phyloP scores from a whole-genome alignment of 495 filamentous ascomycete genomes.

The Trichoderma gamsii region DNA sequence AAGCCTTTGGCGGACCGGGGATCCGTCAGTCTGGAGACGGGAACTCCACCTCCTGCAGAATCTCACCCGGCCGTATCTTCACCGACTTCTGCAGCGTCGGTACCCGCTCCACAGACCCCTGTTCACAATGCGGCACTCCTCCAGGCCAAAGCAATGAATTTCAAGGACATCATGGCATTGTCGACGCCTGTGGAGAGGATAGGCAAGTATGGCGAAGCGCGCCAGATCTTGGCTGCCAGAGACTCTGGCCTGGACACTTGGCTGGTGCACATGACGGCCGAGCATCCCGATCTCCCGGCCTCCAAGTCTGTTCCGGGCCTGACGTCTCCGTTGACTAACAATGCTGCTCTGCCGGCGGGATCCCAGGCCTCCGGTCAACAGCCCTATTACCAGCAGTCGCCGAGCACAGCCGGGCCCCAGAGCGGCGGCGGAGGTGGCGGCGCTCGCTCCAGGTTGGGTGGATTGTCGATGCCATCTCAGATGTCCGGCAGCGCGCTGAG shows the following conservation, averaged over 20 bases:
- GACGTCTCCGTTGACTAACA: background rate
- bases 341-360: slow-evolving; percentile 4
- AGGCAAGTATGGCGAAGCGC: slow-evolving; percentile 59
- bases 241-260: slow-evolving; percentile 72
- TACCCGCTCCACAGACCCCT: slow-evolving; percentile 4
- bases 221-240: slow-evolving; percentile 60
- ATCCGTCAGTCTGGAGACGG: slow-evolving; percentile 26
- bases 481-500: slow-evolving; percentile 27
- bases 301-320: slow-evolving; percentile 24
- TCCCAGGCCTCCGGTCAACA: slow-evolving; percentile 30
- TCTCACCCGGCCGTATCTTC: slow-evolving; percentile 34
- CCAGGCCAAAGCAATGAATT: slow-evolving; percentile 46
- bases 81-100: slow-evolving; percentile 4
- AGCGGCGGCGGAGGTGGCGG: slow-evolving; percentile 16
- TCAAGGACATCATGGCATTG: slow-evolving; percentile 67
- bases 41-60: slow-evolving; percentile 28
- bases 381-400: slow-evolving; percentile 46
- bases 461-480: slow-evolving; percentile 13
- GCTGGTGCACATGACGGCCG: slow-evolving; percentile 46
- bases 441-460: slow-evolving; percentile 19
- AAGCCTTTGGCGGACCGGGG: slow-evolving; percentile 29
- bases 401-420: slow-evolving; percentile 22
- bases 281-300: slow-evolving; percentile 33
- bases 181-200: slow-evolving; percentile 58
- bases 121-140: background rate